Evolutionary conservation across 805 yeast species (phyloP).

Genomic region (Suhomyces prunicola): DNA sequence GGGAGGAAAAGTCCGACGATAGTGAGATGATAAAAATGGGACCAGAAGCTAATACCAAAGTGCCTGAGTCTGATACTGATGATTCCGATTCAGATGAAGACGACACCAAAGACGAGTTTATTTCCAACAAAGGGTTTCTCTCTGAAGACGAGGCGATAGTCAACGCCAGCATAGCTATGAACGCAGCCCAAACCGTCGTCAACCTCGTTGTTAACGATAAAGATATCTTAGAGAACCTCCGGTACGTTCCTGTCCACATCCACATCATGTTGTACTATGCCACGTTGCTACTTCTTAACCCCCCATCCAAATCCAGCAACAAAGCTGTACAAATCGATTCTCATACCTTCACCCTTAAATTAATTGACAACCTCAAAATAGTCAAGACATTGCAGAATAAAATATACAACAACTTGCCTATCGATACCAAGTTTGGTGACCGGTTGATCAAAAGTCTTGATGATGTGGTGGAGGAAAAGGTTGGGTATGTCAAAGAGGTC

Average conservation of each 20-base stretch:
- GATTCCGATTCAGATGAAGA: conserved; percentile 10
- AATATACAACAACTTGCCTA: conserved; percentile 46
- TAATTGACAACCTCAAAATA: conserved; percentile 36
- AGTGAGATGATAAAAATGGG: neutral
- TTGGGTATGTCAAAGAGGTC: conserved; percentile 15
- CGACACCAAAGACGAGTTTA: conserved; percentile 29
- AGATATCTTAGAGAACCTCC: conserved; percentile 54
- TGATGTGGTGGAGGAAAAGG: conserved; percentile 29
- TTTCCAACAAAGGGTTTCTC: conserved; percentile 29
- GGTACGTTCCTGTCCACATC: conserved; percentile 69
- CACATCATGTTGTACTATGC: conserved; percentile 71
- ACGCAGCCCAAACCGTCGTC: conserved; percentile 62
- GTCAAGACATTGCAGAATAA: conserved; percentile 44
- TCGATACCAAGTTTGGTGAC: conserved; percentile 50
- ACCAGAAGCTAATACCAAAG: neutral
- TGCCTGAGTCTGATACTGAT: conserved; percentile 3
- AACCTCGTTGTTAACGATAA: conserved; percentile 56
- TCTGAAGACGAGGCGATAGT: conserved; percentile 34
- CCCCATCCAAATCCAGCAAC: conserved; percentile 34
- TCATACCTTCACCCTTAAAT: conserved; percentile 21
- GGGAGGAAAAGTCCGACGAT: conserved; percentile 15
- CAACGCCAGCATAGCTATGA: conserved; percentile 49
- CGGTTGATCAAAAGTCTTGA: conserved; percentile 37
- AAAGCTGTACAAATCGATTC: conserved; percentile 22
- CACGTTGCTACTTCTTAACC: conserved; percentile 51